Percentiles rank a stretch among this genome's conserved stretches.
phyloP scores from a whole-genome alignment of 139 green algal genomes.

The Coccomyxa sp. region DNA sequence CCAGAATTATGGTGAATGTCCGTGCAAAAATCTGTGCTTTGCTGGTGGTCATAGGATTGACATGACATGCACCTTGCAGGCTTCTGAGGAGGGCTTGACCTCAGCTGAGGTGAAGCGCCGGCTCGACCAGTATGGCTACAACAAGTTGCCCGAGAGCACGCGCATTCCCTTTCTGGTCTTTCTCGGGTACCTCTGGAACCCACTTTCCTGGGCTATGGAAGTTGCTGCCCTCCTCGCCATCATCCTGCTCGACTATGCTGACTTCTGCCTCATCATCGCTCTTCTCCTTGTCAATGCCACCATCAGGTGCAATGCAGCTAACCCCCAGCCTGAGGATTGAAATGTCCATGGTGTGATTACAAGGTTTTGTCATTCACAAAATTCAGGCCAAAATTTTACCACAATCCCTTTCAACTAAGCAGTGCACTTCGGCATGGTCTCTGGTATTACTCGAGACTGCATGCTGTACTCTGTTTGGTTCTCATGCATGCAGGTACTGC shows the following conservation, averaged over 20 bases:
- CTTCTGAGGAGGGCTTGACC: slow-evolving; percentile 36
- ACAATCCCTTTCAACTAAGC: no score
- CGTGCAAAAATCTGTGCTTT: no score
- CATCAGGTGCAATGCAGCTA: slow-evolving; percentile 50
- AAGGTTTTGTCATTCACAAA: background rate
- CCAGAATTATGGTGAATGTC: no score
- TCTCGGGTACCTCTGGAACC: slow-evolving; percentile 74
- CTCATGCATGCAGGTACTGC: no score
- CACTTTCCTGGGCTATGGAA: slow-evolving; percentile 80
- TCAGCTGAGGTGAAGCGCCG: slow-evolving; percentile 42
- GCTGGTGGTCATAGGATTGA: no score
- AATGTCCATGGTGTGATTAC: no score
- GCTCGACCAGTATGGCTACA: slow-evolving; percentile 68
- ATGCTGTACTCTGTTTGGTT: no score
- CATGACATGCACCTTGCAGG: background rate
- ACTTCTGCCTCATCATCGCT: slow-evolving; percentile 63
- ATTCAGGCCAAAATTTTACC: no score
- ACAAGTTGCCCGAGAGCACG: slow-evolving; percentile 72
- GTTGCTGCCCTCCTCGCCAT: slow-evolving; percentile 79
- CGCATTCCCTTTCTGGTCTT: slow-evolving; percentile 57
- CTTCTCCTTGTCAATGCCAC: slow-evolving; percentile 67
- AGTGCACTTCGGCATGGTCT: no score
- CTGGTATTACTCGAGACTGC: no score
- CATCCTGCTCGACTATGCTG: slow-evolving; percentile 69
- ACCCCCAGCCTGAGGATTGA: background rate